Evolutionary conservation across 2,329 filamentous ascomycete genomes (phyloP).

Genomic region (Fusarium siculi): DNA sequence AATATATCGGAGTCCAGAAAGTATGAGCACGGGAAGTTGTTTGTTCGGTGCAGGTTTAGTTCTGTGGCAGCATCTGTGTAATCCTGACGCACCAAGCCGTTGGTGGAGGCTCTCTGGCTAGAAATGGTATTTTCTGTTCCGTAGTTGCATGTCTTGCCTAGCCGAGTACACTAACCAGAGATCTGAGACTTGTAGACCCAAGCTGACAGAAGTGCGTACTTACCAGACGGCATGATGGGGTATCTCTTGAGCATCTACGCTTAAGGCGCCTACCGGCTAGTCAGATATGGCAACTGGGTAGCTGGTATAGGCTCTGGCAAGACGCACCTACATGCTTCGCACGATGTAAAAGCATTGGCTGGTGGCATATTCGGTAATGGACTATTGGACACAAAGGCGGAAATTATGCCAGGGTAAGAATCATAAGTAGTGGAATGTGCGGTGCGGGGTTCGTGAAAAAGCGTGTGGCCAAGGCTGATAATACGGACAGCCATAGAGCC

Average conservation of each 20-base stretch:
- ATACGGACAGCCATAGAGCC: not conserved
- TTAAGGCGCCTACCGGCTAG: not conserved
- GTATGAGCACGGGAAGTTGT: not conserved
- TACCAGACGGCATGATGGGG: not conserved
- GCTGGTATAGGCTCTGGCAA: too few relatives aligned
- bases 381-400: not conserved
- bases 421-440: not conserved
- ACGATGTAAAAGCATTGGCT: not conserved
- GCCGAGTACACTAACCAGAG: not conserved
- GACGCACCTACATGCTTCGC: not conserved
- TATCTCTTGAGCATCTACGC: not conserved
- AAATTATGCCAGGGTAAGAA: not conserved
- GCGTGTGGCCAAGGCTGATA: accelerated
- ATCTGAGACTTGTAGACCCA: accelerated
- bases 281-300: not conserved
- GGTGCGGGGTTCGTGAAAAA: not conserved
- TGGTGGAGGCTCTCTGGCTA: not conserved
- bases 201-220: accelerated
- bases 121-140: not conserved
- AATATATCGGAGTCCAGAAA: not conserved
- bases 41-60: accelerated
- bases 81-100: accelerated
- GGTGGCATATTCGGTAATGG: not conserved
- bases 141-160: not conserved
- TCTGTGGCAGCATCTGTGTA: not conserved